Base-by-base conservation (phyloP, 495 filamentous ascomycete genomes). In the Venustampulla echinocandica region DNA sequence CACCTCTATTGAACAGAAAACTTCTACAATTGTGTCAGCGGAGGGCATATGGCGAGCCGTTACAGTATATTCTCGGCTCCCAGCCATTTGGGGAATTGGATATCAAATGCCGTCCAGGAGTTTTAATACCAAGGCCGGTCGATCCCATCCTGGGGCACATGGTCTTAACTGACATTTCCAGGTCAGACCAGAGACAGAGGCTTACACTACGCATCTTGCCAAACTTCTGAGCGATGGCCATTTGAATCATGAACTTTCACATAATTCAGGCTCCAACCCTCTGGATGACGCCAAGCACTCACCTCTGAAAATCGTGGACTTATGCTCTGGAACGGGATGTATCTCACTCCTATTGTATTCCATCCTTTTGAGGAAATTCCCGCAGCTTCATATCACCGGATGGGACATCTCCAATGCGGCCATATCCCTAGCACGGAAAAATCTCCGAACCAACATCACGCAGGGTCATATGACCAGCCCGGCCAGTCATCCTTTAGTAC, bases 251-350 rank as follows among this genome's bases (percentile, higher is more conserved):
- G n/a, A n/a, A n/a, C n/a, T n/a, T n/a, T n/a, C 25, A n/a, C 11
- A 3, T 13, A 27, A 14, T 18, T 39, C 30, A 25, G 25, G 13
- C 14, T 17, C 6, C 6, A 35, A 35, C 4, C 33, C 5, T 10
- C 6, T 27, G 36, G 18, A 34, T 10, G 2, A 19, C 40, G 21
- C 30, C 11, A 19, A 9, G 21, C 3, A n/a, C n/a, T n/a, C n/a
- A n/a, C 28, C 41, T 11, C 50, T 92, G 5, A 73, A 70, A 22
- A 71, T 96, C 18, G 58, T 96, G 1, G 92, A 98, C 62, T 64
- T 95, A 20, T 97, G 92, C 61, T 85, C 86, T 0, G 92, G 92
- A 3, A 86, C 85, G 14, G 92, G 92, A 21, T 97, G 92, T 62
- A 94, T 98, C 49, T 66, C 88, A 0, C 76, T 96, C 7, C 76